phyloP scores from a whole-genome alignment of 192 early-diverging fungal genomes.

The Dissophora globulifera region DNA sequence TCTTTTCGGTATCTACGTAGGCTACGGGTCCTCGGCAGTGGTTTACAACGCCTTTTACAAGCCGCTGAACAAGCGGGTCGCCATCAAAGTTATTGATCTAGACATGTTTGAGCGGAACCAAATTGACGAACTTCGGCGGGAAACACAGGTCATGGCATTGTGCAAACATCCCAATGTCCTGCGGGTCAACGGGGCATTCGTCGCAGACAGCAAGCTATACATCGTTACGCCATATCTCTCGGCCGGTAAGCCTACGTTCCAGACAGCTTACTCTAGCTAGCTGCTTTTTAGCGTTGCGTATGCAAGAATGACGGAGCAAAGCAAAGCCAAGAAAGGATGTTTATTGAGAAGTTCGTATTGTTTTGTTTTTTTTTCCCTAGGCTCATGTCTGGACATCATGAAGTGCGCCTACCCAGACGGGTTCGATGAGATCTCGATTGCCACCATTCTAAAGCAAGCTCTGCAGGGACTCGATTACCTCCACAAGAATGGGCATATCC shows the following conservation, averaged over 20 bases:
- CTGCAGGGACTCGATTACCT: conserved; percentile 73
- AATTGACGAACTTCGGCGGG: conserved; percentile 89
- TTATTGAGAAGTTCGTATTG: no score
- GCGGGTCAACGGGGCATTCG: conserved; percentile 87
- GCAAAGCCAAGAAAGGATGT: no score
- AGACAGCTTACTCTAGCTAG: no score
- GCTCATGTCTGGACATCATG: conserved; percentile 91
- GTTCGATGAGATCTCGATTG: conserved; percentile 82
- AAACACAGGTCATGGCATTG: conserved; percentile 87
- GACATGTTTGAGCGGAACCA: conserved; percentile 93
- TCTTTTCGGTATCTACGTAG: conserved; percentile 47
- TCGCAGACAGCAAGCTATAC: conserved; percentile 79
- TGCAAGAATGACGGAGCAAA: no score
- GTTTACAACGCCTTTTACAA: conserved; percentile 86
- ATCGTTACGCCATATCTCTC: conserved; percentile 89
- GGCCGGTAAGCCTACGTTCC: conserved; percentile 57
- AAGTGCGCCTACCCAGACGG: conserved; percentile 84
- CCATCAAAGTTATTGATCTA: conserved; percentile 89
- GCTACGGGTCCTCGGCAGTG: conserved; percentile 88
- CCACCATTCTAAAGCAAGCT: conserved; percentile 84
- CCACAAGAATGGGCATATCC: conserved; percentile 76
- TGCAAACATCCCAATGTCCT: conserved; percentile 88
- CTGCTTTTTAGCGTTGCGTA: no score
- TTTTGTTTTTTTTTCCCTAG: conserved; percentile 42
- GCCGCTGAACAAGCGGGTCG: conserved; percentile 74